Conservation (phyloP, 2,329 filamentous ascomycete species). For the Dryadomyces quercivorus region DNA sequence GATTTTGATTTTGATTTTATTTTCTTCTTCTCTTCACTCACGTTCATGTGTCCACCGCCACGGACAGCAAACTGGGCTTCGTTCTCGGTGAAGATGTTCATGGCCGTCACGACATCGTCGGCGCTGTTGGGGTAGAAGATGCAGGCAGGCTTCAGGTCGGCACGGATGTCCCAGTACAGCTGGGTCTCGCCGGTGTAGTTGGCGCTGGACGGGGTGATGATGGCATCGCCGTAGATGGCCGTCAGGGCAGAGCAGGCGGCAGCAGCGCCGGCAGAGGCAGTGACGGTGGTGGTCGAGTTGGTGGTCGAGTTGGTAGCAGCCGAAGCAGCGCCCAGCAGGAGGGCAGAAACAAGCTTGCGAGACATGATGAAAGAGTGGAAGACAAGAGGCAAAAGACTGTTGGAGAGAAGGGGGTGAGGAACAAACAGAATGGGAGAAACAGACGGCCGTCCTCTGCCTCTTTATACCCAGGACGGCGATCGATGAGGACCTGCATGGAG, state of each 20-base stretch:
- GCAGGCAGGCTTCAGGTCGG: slow-evolving; percentile 15
- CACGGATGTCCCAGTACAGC: slow-evolving; percentile 19
- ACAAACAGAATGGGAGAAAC: too few relatives aligned
- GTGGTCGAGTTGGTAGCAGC: too few relatives aligned
- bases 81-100: slow-evolving; percentile 13
- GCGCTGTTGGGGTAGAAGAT: slow-evolving; percentile 18
- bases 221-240: neutral
- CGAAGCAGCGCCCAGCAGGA: too few relatives aligned
- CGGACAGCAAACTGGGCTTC: slow-evolving; percentile 24
- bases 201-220: neutral
- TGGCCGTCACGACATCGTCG: slow-evolving; percentile 14
- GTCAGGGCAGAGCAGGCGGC: neutral
- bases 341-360: too few relatives aligned
- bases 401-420: too few relatives aligned
- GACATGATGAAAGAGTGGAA: too few relatives aligned
- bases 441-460: too few relatives aligned
- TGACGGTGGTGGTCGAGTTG: neutral
- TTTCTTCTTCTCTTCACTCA: slow-evolving; percentile 8
- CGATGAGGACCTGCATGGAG: too few relatives aligned
- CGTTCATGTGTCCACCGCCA: slow-evolving; percentile 23
- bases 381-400: too few relatives aligned
- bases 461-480: too few relatives aligned
- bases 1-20: neutral
- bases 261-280: neutral
- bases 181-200: slow-evolving; percentile 15